Evolutionary conservation across 371 early-diverging fungal species (phyloP).

Genomic region (Phascolomyces articulosus): DNA sequence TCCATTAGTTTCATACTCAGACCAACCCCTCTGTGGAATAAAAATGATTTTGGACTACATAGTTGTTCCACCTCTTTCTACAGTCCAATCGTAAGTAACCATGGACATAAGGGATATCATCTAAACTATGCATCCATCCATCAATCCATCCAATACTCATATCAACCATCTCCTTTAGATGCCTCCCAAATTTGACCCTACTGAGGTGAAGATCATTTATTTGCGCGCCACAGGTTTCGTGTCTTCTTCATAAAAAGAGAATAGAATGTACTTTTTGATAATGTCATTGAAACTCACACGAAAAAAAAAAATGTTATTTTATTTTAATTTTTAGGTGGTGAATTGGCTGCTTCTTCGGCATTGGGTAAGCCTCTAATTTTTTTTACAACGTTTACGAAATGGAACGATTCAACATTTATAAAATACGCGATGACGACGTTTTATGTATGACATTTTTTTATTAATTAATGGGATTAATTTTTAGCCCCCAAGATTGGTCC

Average conservation of each 20-base stretch:
- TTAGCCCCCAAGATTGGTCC: conserved; percentile 98
- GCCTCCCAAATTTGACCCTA: conserved; percentile 92
- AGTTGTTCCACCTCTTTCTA: background rate
- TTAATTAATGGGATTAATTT: no score
- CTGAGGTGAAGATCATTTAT: conserved; percentile 90
- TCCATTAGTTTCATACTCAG: no score
- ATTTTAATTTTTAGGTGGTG: conserved; percentile 64
- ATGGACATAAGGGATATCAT: no score
- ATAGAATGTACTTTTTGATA: no score
- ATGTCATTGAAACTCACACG: no score
- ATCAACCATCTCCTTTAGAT: conserved; percentile 29
- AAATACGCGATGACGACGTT: background rate
- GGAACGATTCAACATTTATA: background rate
- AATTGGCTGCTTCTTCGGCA: conserved; percentile 98
- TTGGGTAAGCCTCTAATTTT: conserved; percentile 81
- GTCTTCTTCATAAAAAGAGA: background rate
- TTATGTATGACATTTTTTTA: no score
- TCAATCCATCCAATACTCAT: conserved; percentile 24
- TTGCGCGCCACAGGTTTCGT: conserved; percentile 95
- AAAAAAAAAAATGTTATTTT: background rate
- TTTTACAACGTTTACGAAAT: conserved; percentile 33
- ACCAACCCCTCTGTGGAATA: no score
- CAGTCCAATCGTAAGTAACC: conserved; percentile 7
- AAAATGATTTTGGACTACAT: no score
- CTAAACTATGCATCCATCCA: conserved; percentile 16